These are phyloP conservation scores for Fusarium luffae DNA, from an alignment of 2,329 filamentous ascomycete species.

Conservation along the genomic window DNA sequence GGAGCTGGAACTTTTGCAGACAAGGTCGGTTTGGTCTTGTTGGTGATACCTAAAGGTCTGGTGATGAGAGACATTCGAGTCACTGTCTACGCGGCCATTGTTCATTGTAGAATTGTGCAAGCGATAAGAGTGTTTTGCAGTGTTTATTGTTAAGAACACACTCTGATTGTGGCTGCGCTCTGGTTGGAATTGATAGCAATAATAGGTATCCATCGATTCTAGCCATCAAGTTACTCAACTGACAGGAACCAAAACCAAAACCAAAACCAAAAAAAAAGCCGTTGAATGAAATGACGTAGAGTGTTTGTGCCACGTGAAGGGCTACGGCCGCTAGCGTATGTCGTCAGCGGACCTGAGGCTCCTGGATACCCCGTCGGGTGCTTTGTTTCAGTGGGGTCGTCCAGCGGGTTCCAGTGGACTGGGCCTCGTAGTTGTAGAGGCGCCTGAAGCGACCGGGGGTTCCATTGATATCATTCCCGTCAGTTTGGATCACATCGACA, in stretches of 20 bases:
- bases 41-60: conserved; percentile 26
- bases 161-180: neutral
- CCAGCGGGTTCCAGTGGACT: conserved; percentile 21
- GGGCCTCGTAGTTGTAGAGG: conserved; percentile 9
- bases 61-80: conserved; percentile 10
- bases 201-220: neutral
- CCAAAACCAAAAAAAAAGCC: neutral
- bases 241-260: neutral
- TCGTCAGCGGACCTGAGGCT: conserved; percentile 37
- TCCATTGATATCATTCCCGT: conserved; percentile 12
- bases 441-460: conserved; percentile 29
- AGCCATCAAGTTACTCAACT: neutral
- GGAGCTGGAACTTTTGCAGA: conserved; percentile 24
- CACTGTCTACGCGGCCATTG: conserved; percentile 1
- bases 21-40: conserved; percentile 8
- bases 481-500: conserved; percentile 4
- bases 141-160: neutral
- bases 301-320: conserved; percentile 30
- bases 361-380: conserved; percentile 4
- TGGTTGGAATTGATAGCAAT: conserved; percentile 3
- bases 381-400: conserved; percentile 16
- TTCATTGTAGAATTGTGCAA: neutral
- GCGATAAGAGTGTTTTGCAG: neutral
- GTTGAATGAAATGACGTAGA: conserved; percentile 32
- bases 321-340: conserved; percentile 26